These are phyloP conservation scores for Delonix regia DNA, from an alignment of 306 rosid genomes.

Conservation along the genomic window DNA sequence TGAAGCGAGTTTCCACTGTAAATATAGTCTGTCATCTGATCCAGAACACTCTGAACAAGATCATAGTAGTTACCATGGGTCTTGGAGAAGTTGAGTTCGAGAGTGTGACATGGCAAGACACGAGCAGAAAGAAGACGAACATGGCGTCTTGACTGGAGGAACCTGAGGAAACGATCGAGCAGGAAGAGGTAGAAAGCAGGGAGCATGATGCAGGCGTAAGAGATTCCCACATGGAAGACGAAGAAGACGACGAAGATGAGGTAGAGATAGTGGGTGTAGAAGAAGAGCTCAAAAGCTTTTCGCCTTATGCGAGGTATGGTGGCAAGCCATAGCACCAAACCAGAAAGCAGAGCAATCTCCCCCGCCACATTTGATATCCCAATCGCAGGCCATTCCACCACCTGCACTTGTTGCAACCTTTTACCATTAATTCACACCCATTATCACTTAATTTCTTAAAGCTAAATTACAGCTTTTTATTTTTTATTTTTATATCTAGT, in stretches of 20 bases:
- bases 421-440: no score
- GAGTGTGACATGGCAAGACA: slow-evolving; percentile 56
- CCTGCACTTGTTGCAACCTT: slow-evolving; percentile 43
- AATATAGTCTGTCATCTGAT: no score
- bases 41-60: no score
- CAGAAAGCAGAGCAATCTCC: slow-evolving; percentile 60
- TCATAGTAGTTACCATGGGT: slow-evolving; percentile 45
- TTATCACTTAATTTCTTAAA: no score
- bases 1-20: no score
- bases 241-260: slow-evolving; percentile 67
- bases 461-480: no score
- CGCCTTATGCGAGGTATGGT: slow-evolving; percentile 65
- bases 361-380: slow-evolving; percentile 69
- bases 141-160: slow-evolving; percentile 56
- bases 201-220: slow-evolving; percentile 54
- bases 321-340: slow-evolving; percentile 66
- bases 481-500: no score
- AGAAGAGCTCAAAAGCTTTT: slow-evolving; percentile 71
- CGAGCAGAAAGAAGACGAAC: slow-evolving; percentile 63
- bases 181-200: slow-evolving; percentile 84
- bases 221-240: slow-evolving; percentile 69
- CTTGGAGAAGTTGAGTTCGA: slow-evolving; percentile 84
- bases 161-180: slow-evolving; percentile 73
- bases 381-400: slow-evolving; percentile 58
- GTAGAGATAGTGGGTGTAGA: slow-evolving; percentile 76